Evolutionary conservation across 768 basidiomycete genomes (phyloP), one percentile per base, ranked within the genome.

Genomic region (Boletus vinaceobasis): DNA sequence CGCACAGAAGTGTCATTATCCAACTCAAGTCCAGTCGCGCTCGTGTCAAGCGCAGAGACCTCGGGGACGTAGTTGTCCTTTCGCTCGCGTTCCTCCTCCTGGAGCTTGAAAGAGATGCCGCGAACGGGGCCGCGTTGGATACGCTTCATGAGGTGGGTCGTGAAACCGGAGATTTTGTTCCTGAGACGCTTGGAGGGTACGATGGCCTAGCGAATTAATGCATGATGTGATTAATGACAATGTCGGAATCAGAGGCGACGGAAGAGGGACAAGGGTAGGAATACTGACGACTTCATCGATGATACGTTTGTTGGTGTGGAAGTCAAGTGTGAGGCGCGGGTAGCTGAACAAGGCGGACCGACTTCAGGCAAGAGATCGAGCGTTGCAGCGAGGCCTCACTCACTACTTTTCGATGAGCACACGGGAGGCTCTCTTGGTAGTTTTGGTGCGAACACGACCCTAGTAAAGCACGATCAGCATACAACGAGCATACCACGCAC

Each of bases 391-490:
- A 47, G 14, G 23, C 1, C 32, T 36, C 13, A 81, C 90, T 72
- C 68, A 92, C 90, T 98, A 99, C 85, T 98, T 98, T 85, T 99
- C 97, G 71, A 99, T 98, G 77, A 98, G 84, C 67, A 95, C 93
- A 60, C 97, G 88, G 62, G 95, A 98, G 70, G 97, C 96, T 79
- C 95, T 91, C 84, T 99, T 99, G 72, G 95, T 96, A 62, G 97
- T 99, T 81, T 99, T 99, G 69, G 97, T 99, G 73, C 97, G 91
- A 78, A 99, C 96, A 71, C 97, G 94, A 75, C 97, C 97, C 97
- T 98, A 29, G 29, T 5, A 72, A 1, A 19, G 37, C 5, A 51
- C 17, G 6, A 40, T 58, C 0, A 69, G 57, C 53, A 50, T 21
- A 35, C 43, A 29, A 7, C 53, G 43, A 65, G 61, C 52, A 59